These are phyloP conservation scores for Thelephora aurantiotincta DNA, from an alignment of 768 basidiomycete species.

Conservation along the genomic window DNA sequence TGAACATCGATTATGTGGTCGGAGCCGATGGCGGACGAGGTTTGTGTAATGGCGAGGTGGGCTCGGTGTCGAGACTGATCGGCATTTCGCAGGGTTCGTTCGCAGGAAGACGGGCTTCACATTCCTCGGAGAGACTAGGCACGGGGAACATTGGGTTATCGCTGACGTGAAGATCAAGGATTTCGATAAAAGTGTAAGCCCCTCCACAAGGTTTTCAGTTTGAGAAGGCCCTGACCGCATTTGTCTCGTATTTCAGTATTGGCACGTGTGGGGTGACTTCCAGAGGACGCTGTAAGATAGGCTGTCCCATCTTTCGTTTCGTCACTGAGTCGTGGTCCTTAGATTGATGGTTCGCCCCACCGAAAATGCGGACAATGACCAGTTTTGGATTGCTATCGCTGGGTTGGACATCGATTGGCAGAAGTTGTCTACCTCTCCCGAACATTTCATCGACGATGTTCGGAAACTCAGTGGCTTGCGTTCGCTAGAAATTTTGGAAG, in stretches of 20 bases:
- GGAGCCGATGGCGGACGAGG: slow-evolving; percentile 28
- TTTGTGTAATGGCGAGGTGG: slow-evolving; percentile 1
- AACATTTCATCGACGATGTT: slow-evolving; percentile 18
- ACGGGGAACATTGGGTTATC: slow-evolving; percentile 14
- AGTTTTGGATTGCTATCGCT: slow-evolving; percentile 7
- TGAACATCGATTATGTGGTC: slow-evolving; percentile 20
- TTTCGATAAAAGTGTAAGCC: slow-evolving; percentile 15
- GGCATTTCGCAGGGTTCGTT: slow-evolving; percentile 16
- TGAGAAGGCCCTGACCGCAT: not conserved
- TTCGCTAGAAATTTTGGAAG: slow-evolving; percentile 19
- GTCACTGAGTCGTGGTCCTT: not conserved
- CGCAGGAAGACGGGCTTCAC: slow-evolving; percentile 26
- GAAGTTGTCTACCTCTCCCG: slow-evolving; percentile 10
- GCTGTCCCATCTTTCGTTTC: not conserved
- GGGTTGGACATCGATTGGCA: slow-evolving; percentile 6
- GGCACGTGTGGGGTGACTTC: slow-evolving; percentile 12
- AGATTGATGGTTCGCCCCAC: slow-evolving; percentile 5
- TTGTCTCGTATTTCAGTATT: slow-evolving; percentile 6
- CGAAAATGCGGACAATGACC: slow-evolving; percentile 11
- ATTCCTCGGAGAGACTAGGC: slow-evolving; percentile 26
- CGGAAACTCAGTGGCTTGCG: slow-evolving; percentile 13
- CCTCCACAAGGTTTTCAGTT: not conserved
- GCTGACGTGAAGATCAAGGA: slow-evolving; percentile 26
- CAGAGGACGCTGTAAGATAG: slow-evolving; percentile 6
- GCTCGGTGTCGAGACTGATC: not conserved